Conservation (phyloP, 768 basidiomycete species). For the Psilocybe cyanescens region DNA sequence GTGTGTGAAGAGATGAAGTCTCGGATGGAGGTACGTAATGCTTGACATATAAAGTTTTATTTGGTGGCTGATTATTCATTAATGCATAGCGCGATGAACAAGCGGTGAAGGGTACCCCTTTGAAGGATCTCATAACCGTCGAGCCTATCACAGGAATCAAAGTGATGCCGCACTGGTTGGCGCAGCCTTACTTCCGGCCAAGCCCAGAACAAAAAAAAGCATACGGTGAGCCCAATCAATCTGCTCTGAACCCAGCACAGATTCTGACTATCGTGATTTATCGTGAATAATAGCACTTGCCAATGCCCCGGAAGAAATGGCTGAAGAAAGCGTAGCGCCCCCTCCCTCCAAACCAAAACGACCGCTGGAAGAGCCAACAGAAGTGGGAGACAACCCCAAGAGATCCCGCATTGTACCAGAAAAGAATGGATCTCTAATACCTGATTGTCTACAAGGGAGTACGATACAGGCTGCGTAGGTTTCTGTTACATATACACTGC, state of each 20-base stretch:
- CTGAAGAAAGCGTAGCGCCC: not conserved
- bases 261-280: not conserved
- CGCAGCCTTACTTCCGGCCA: conserved; percentile 70
- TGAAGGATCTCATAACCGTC: conserved; percentile 33
- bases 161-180: conserved; percentile 49
- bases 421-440: not conserved
- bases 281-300: not conserved
- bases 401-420: conserved; percentile 11
- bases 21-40: conserved; percentile 26
- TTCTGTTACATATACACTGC: not conserved
- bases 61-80: conserved; percentile 1
- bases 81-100: conserved; percentile 50
- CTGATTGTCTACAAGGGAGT: not conserved
- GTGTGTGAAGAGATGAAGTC: conserved; percentile 33
- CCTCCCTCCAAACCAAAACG: conserved; percentile 11
- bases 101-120: conserved; percentile 28
- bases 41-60: conserved; percentile 8
- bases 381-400: conserved; percentile 16
- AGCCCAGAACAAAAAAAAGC: conserved; percentile 27
- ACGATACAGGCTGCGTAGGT: not conserved
- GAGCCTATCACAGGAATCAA: conserved; percentile 40
- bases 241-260: too few species aligned
- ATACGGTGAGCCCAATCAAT: conserved; percentile 13
- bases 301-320: not conserved
- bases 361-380: conserved; percentile 10